Base-by-base conservation (phyloP, 345 rosid genomes). In the Cardamine resedifolia region DNA sequence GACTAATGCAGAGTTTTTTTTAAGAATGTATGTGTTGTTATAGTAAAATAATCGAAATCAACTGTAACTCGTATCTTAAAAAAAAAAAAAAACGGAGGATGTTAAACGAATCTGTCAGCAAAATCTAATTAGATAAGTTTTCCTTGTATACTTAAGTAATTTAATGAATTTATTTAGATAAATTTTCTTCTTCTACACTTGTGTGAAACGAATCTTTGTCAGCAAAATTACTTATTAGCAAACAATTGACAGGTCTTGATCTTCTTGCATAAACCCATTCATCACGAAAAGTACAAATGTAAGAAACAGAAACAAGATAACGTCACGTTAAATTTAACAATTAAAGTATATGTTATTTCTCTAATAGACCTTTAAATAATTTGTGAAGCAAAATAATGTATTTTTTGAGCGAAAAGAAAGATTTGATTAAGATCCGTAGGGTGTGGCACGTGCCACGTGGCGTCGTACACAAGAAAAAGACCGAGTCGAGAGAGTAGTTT, bases 371-470 rank as follows among this genome's bases (percentile, higher is more conserved):
- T 34, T 28, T 34, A 28, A 50, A 27, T 27, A 61, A 44, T 31
- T 21, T 36, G 26, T 10, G 60, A 65, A 67, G 44, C 52, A 61
- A 71, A 52, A 61, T 0, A 45, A 57, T 8, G 27, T 27, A 27
- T 38, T 48, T 39, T 28, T 15, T 34, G 39, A 34, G 21, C 36
- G 58, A 64, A 62, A 73, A 55, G n/a, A 58, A 47, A 50, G 8
- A 30, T 7, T 52, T 60, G 30, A 38, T 50, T 15, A 31, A 4
- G 16, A 28, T 11, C 41, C 24, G 4, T 9, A 19, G n/a, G 79
- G 53, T 11, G 52, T 69, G 52, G 38, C 75, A 76, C 10, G 30
- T 76, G 75, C 65, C 79, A 76, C 75, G 75, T 76, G 79, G 70
- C 75, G 75, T 76, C 75, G 75, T 76, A 55, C 3, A 53, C 2